A percentile compares a stretch with the other conserved stretches of the same genome.
These are phyloP conservation scores for Geosmithia flava DNA, from an alignment of 2,329 filamentous ascomycete genomes.

Conservation along the genomic window DNA sequence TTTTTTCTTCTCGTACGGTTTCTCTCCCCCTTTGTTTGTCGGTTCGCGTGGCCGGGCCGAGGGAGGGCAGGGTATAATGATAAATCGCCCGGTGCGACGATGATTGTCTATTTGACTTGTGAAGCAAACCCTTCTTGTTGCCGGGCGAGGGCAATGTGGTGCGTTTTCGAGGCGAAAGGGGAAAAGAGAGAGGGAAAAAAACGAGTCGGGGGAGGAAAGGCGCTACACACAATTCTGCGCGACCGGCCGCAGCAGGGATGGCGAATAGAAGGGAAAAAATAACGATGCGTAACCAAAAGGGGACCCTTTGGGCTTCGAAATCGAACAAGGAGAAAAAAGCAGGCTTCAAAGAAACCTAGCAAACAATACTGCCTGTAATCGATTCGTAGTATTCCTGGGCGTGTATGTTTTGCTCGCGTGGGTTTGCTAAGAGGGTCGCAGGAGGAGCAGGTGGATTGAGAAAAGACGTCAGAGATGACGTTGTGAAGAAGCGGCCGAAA, in stretches of 20 bases:
- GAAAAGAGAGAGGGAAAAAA: not conserved
- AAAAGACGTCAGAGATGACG: slow-evolving; percentile 37
- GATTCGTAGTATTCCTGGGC: not conserved
- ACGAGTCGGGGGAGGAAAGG: not conserved
- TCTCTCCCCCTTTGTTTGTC: too few relatives aligned
- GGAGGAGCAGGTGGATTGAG: slow-evolving; percentile 18
- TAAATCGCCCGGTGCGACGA: not conserved
- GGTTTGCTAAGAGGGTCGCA: slow-evolving; percentile 13
- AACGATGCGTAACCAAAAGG: not conserved
- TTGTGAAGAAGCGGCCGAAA: slow-evolving; percentile 19
- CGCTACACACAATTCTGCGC: not conserved
- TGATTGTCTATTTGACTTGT: not conserved
- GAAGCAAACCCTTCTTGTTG: not conserved
- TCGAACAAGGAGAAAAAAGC: not conserved
- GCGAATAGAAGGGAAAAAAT: not conserved
- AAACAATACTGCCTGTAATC: not conserved
- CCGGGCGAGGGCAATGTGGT: not conserved
- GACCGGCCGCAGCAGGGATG: not conserved
- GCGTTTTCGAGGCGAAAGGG: not conserved
- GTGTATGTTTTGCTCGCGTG: slow-evolving; percentile 1
- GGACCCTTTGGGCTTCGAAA: not conserved
- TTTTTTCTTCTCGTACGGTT: not conserved
- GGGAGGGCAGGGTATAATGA: not conserved
- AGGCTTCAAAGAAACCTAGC: not conserved
- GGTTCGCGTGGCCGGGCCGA: not conserved